phyloP scores from a whole-genome alignment of 495 filamentous ascomycete species.

The Aspergillus leporis region DNA sequence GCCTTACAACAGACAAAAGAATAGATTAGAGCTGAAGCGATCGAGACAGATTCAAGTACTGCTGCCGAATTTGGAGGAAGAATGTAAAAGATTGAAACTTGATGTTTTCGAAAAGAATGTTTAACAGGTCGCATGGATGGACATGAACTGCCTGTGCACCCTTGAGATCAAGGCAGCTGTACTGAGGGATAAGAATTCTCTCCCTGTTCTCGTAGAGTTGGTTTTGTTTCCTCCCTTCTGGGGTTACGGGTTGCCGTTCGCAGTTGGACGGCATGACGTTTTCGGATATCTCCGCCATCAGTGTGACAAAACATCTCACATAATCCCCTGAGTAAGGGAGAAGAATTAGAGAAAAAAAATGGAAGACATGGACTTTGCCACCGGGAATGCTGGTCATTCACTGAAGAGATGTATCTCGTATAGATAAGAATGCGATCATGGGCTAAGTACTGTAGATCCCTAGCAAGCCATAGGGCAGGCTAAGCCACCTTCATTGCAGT shows the following conservation, averaged over 20 bases:
- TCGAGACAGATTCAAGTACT: constrained; percentile 1
- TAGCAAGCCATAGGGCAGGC: not conserved
- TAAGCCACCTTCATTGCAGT: not conserved
- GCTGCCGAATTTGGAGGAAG: constrained; percentile 11
- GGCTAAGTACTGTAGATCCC: not conserved
- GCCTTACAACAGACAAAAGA: not conserved
- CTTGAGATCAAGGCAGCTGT: not conserved
- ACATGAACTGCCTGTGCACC: not conserved
- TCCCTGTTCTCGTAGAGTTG: not conserved
- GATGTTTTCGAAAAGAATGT: constrained; percentile 22
- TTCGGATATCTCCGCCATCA: constrained; percentile 14
- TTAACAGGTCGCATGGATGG: constrained; percentile 20
- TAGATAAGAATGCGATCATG: not conserved
- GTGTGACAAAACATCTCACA: not conserved
- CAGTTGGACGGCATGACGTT: constrained; percentile 16
- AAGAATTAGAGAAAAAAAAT: not conserved
- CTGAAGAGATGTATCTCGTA: not conserved
- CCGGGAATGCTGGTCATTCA: not conserved
- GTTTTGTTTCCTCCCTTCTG: not conserved
- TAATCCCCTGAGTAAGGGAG: not conserved
- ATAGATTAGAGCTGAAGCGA: not conserved
- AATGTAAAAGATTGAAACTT: constrained; percentile 20
- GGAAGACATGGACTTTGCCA: not conserved
- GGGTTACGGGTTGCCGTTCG: constrained; percentile 6
- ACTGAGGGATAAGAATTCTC: not conserved